Base-by-base conservation (phyloP, 768 basidiomycete genomes). In the Dioszegia hungarica region DNA sequence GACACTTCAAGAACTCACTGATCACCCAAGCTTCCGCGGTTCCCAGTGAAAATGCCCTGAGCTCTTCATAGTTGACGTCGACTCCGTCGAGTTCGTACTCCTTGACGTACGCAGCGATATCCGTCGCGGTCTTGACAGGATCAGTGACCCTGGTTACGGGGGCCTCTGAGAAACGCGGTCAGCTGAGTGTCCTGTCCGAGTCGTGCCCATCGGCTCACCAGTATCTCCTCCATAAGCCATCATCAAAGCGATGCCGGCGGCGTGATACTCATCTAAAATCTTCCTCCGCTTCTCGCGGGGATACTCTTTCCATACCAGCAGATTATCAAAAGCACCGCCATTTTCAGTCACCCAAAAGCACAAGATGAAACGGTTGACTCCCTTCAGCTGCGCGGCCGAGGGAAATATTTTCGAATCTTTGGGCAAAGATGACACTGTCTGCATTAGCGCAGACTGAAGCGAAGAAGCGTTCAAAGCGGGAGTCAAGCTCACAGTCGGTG, bases 1-100 rank as follows among this genome's bases (percentile, higher is more conserved):
- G n/a, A n/a, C n/a, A n/a, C n/a, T n/a, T n/a, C n/a, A n/a, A n/a
- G n/a, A 15, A 51, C 49, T 51, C 38, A 62, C 59, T 50, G 53
- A 63, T 65, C 27, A 68, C 24, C 63, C 67, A 68, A 12, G 53
- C 56, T 34, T 63, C 64, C 6, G 44, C 59, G 0, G 36, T 40
- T 11, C 56, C 59, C 10, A 43, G 44, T 28, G 48, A 50, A 44
- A 68, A 51, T 6, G 63, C 59, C 1, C 33, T 25, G 20, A 49
- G 36, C 36, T 68, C 60, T 44, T 68, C 85, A 63, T 86, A 87
- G 70, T 86, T 85, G n/a, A 88, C 82, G 65, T 86, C 85, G 29
- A 86, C 81, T 29, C 86, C 86, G 61, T 86, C 85, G 17, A 87
- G 73, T 48, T 77, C 71, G 50, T 79, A 83, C 38, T 81, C 61